Evolutionary conservation across 192 early-diverging fungal genomes (phyloP), one percentile per base, ranked within the genome.

Genomic region (Spinellus fusiger): DNA sequence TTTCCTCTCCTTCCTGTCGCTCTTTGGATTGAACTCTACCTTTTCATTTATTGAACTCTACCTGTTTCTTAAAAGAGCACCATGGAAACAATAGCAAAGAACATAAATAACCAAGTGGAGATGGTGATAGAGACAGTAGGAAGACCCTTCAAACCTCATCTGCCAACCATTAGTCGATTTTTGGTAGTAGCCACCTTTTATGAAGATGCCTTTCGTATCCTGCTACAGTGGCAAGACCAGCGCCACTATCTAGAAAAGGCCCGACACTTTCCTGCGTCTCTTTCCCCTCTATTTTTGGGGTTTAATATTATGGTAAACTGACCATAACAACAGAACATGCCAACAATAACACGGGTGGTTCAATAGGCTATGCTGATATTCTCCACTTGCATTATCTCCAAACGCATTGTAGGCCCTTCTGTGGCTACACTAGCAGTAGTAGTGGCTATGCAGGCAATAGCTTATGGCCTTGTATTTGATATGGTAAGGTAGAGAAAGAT

Each of bases 181-280:
- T 75, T 98, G 20, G 83, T 98, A 10, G 94, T 98, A 12, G 93
- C 89, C 27, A 98, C 95, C 10, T 98, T 96, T 71, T 76, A 93
- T 53, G 95, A 96, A 70, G 95, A 96, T 71, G 83, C 93, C 4
- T 59, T 93, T 26, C 85, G 94, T 48, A 94, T 96, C 49, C 68
- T 87, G 63, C 78, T 86, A 54, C 93, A 96, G 71, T 96, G 93
- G 86, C 66, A 73, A 38, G 90, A 93, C 73, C 93, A 98, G 77
- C 73, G 89, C n/a, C 84, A 74, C 56, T 98, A 88, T 75, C 78
- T 97, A 49, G 78, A 92, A 55, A 81, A 80, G 57, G 84, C 88
- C 63, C 84, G 90, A 49, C 77, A 86, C 55, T 92, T 98, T 68
- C 85, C 86, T 0, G 84, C 82, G 79, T 85, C 84, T 9, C 9